Evolutionary conservation across 345 rosid genomes (phyloP).

Genomic region (Triadica sebifera): DNA sequence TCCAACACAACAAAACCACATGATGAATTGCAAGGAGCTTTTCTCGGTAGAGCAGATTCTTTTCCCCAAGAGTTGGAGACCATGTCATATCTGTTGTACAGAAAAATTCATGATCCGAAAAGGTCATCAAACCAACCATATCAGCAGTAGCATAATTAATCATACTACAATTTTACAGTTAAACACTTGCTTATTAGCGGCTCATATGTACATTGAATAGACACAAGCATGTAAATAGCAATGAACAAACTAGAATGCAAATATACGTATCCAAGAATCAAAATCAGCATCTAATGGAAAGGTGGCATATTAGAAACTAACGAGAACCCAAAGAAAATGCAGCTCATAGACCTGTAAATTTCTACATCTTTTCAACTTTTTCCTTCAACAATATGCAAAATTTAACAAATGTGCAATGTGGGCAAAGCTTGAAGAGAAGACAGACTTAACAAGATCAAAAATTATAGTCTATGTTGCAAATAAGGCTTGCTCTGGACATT

Average conservation of each 20-base stretch:
- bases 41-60: constrained; percentile 63
- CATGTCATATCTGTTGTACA: constrained; percentile 56
- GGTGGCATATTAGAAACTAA: not conserved
- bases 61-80: constrained; percentile 54
- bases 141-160: not conserved
- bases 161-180: not conserved
- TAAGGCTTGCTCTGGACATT: not conserved
- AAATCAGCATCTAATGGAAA: not conserved
- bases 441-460: not conserved
- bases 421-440: not conserved
- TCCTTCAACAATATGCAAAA: not conserved
- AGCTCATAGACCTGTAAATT: not conserved
- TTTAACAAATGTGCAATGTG: not conserved
- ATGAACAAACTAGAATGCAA: not conserved
- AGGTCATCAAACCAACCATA: not conserved
- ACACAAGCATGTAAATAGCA: not conserved
- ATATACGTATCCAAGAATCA: not conserved
- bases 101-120: not conserved
- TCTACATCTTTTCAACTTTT: not conserved
- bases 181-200: not conserved
- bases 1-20: constrained; percentile 63
- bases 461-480: not conserved
- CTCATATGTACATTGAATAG: not conserved
- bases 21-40: constrained; percentile 38
- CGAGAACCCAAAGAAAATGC: not conserved